Evolutionary conservation across 495 filamentous ascomycete genomes (phyloP), one percentile per base, ranked within the genome.

Genomic region (Penicillium robsamsonii): DNA sequence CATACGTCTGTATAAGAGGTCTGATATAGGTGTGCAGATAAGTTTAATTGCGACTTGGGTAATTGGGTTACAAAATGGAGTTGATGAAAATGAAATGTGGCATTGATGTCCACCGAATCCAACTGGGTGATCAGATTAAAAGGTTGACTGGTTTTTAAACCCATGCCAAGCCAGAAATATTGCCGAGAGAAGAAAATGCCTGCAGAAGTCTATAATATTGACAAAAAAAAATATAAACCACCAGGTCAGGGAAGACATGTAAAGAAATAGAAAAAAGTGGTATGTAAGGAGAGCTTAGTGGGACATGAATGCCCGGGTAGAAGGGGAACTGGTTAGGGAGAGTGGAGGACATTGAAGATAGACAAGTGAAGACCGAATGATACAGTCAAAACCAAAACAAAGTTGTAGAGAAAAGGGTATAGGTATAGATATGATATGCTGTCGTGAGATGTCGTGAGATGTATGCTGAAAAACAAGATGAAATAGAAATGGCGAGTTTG

Each of bases 361-460:
- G 7, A 27, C 7, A 17, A 15, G 13, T 17, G 3, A 11, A 27
- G 33, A 20, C n/a, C n/a, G n/a, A 20, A 50, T 6, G 0, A 40
- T 24, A 18, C 5, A 25, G 22, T 8, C 15, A 17, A 44, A 53
- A 9, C 5, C 29, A 31, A 12, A 38, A 37, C 0, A 37, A 33
- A 25, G 15, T 37, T 10, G 22, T 11, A 30, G 25, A 46, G 2
- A 15, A 20, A 15, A 38, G 24, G 13, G 42, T 29, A 45, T 33
- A 18, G 43, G 43, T 27, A 44, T 15, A 20, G 33, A n/a, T 50
- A n/a, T 45, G 41, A 29, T 42, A 35, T 38, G 30, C 4, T 22
- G 42, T 54, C 52, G 24, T 54, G 40, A 54, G 30, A 46, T 4
- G 42, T 54, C 52, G 24, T 54, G 42, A 54, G 31, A 46, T 10